Conservation (phyloP, 2,329 filamentous ascomycete species). For the Beauveria brongniartii region DNA sequence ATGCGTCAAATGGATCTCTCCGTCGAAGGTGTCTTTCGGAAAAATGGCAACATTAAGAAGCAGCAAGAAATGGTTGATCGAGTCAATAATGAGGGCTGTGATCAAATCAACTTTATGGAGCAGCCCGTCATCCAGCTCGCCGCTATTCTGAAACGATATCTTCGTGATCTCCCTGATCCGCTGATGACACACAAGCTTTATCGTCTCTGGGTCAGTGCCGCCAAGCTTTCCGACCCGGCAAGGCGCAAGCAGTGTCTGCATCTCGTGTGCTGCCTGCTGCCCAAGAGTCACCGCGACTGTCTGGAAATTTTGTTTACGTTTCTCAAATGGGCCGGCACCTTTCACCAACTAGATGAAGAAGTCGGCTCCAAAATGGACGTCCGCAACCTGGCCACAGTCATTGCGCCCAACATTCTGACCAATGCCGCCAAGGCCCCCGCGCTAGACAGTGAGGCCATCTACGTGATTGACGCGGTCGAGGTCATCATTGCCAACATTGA, state of each 20-base stretch:
- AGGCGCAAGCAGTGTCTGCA: constrained; percentile 81
- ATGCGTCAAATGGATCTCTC: constrained; percentile 99
- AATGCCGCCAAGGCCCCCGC: constrained; percentile 56
- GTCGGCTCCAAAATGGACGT: constrained; percentile 98
- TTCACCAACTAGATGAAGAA: constrained; percentile 95
- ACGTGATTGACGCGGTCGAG: constrained; percentile 88
- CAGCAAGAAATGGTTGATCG: constrained; percentile 77
- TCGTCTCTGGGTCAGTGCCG: constrained; percentile 78
- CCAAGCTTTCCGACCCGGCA: constrained; percentile 76
- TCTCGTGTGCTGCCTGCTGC: constrained; percentile 82
- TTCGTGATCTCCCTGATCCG: constrained; percentile 89
- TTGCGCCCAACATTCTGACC: constrained; percentile 89
- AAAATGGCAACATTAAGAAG: constrained; percentile 97
- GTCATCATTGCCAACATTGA: constrained; percentile 89
- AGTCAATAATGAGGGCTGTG: constrained; percentile 79
- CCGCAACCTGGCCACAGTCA: constrained; percentile 93
- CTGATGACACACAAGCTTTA: constrained; percentile 94
- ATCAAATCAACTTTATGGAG: constrained; percentile 75
- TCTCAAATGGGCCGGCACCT: constrained; percentile 94
- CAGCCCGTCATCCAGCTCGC: constrained; percentile 92
- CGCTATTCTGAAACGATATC: constrained; percentile 87
- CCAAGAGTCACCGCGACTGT: constrained; percentile 85
- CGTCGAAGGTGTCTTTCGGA: constrained; percentile 95
- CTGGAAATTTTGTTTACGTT: constrained; percentile 95
- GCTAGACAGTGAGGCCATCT: constrained; percentile 81